Base-by-base conservation (phyloP, 768 basidiomycete species). In the Trametes maxima region DNA sequence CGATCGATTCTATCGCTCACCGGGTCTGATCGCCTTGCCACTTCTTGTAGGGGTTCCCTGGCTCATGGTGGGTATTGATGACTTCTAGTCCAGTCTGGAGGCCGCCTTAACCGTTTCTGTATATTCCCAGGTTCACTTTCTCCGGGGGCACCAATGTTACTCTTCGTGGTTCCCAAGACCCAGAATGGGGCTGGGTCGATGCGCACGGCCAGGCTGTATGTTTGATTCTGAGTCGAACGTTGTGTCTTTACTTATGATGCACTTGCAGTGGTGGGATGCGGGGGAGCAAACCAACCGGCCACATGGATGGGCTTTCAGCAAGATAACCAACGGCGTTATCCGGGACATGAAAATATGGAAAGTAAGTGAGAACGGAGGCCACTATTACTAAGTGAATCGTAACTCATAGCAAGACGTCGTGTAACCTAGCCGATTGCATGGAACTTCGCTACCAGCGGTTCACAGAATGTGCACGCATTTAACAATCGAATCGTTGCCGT, bases 141-240 rank as follows among this genome's bases (percentile, higher is more conserved):
- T 73, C 71, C 2, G 83, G 81, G 13, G 84, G 86, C 4, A 79
- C 68, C 42, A 86, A 86, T 56, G 82, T 87, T 45, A 86, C 84
- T 11, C 69, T 88, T 7, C 74, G 82, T 25, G 84, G 87, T 0
- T 80, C 81, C 21, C 72, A 68, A 12, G 81, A 87, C 61, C 80
- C 83, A 0, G 60, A 82, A 3, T 84, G 83, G 82, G 85, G 86
- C n/a, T 87, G 85, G 85, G 78, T 88, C 0, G 80, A 86, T 64
- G 82, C 76, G 1, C 80, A 87, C 52, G 86, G 86, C 1, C 83
- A 86, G 57, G 66, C 68, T 21, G 71, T 72, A 53, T 5, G 68
- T 16, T 19, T 35, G 3, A n/a, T 24, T 19, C 36, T 8, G 4
- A 11, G 1, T 7, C 25, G 1, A 53, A 25, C 11, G 42, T 8